phyloP scores from a whole-genome alignment of 192 early-diverging fungal genomes.

The Coemansia sp. region DNA sequence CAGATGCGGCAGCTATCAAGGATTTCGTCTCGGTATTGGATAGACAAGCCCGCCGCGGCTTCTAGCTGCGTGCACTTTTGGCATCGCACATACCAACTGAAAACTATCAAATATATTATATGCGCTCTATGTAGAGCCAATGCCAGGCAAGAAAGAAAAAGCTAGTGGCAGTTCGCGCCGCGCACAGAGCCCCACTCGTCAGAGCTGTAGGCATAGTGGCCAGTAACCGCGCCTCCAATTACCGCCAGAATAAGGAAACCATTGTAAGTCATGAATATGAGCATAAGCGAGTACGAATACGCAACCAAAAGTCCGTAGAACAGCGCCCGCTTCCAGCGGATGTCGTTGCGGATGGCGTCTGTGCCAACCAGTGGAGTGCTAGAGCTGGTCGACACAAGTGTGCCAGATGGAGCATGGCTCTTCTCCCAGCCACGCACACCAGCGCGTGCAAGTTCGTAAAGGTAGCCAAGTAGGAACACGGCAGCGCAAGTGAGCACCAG shows the following conservation, averaged over 20 bases:
- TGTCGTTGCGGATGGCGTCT: slow-evolving; percentile 37
- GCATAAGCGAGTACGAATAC: slow-evolving; percentile 77
- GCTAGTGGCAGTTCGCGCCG: slow-evolving; percentile 57
- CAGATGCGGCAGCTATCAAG: slow-evolving; percentile 26
- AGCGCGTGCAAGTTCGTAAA: slow-evolving; percentile 44
- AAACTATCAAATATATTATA: neutral
- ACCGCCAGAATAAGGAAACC: slow-evolving; percentile 72
- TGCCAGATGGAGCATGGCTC: slow-evolving; percentile 10
- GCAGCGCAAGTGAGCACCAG: slow-evolving; percentile 66
- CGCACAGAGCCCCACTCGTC: slow-evolving; percentile 49
- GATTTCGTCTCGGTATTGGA: slow-evolving; percentile 52
- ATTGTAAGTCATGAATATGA: slow-evolving; percentile 88
- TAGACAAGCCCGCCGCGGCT: slow-evolving; percentile 46
- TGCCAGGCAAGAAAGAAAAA: neutral
- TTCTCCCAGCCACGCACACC: slow-evolving; percentile 51
- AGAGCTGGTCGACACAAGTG: slow-evolving; percentile 13
- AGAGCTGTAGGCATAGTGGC: slow-evolving; percentile 62
- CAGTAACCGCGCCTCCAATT: slow-evolving; percentile 69
- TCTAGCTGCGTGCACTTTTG: slow-evolving; percentile 7
- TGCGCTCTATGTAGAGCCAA: neutral
- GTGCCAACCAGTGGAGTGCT: slow-evolving; percentile 30
- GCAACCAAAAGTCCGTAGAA: slow-evolving; percentile 69
- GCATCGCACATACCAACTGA: neutral
- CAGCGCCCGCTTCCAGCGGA: slow-evolving; percentile 64
- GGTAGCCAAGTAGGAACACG: slow-evolving; percentile 56